Conservation (phyloP, 495 filamentous ascomycete species). For the Aspergillus carlsbadensis region DNA sequence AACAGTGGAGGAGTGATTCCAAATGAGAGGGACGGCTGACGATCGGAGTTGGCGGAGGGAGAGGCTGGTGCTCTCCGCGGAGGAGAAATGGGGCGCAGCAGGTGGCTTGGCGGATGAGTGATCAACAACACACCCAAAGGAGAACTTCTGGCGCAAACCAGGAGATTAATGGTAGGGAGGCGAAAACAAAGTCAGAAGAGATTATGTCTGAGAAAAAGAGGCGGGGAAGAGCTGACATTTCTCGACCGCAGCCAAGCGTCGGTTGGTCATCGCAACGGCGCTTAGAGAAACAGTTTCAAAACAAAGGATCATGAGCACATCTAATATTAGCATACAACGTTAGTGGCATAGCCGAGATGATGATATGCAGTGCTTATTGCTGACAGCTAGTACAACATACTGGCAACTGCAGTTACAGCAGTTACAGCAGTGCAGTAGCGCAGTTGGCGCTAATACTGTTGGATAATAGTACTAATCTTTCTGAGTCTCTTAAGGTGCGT, state of each 20-base stretch:
- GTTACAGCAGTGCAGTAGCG: not conserved
- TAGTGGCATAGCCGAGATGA: too few relatives aligned
- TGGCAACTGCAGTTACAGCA: not conserved
- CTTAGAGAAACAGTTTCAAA: not conserved
- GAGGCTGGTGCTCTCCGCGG: not conserved
- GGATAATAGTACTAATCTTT: too few relatives aligned
- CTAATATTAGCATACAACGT: too few relatives aligned
- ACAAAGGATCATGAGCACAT: not conserved
- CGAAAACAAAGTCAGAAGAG: not conserved
- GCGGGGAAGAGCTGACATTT: not conserved
- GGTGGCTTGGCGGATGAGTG: slow-evolving; percentile 19
- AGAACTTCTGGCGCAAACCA: not conserved
- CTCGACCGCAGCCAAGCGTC: not conserved
- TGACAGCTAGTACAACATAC: not conserved
- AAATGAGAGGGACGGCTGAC: not conserved
- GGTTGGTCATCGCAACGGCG: not conserved
- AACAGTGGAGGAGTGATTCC: not conserved
- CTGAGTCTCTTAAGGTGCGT: too few relatives aligned
- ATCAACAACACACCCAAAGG: not conserved
- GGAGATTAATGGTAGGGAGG: not conserved
- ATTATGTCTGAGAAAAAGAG: not conserved
- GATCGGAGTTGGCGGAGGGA: not conserved
- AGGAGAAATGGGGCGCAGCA: slow-evolving; percentile 21
- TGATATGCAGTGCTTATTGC: not conserved
- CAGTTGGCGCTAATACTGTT: too few relatives aligned